A percentile compares a stretch with the other conserved stretches of the same genome.
phyloP scores from a whole-genome alignment of 208 protist species.

The Spongospora subterranea region DNA sequence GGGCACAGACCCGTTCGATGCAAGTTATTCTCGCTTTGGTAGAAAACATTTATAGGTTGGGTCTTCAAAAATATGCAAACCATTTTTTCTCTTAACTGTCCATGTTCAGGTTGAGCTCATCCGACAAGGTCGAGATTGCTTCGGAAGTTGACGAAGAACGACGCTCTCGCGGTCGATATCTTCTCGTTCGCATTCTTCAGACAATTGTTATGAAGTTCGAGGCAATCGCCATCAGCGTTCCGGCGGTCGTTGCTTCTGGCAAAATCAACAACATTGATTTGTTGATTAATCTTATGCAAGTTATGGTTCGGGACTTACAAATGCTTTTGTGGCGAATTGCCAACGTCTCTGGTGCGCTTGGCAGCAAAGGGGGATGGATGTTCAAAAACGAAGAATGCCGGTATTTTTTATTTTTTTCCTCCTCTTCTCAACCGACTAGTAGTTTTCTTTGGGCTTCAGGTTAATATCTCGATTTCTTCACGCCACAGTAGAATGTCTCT shows the following conservation, averaged over 20 bases:
- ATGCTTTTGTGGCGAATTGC: slow-evolving; percentile 78
- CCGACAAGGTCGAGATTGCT: not conserved
- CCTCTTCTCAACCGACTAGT: too few species aligned
- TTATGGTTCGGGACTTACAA: slow-evolving; percentile 77
- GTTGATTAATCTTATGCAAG: slow-evolving; percentile 71
- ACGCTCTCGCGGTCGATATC: not conserved
- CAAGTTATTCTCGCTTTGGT: slow-evolving; percentile 81
- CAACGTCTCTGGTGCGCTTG: slow-evolving; percentile 53
- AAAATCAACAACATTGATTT: not conserved
- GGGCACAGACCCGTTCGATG: slow-evolving; percentile 80
- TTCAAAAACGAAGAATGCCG: slow-evolving; percentile 59
- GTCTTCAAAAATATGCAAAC: not conserved
- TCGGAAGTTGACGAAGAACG: slow-evolving; percentile 60
- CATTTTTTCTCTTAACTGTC: not conserved
- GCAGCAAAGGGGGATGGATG: not conserved
- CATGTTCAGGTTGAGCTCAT: not conserved
- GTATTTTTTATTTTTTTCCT: too few species aligned
- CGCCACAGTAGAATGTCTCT: slow-evolving; percentile 76
- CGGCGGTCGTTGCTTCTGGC: not conserved
- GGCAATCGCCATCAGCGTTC: not conserved
- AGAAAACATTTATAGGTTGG: slow-evolving; percentile 74
- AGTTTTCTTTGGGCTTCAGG: not conserved
- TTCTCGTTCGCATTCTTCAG: slow-evolving; percentile 18
- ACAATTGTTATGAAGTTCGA: slow-evolving; percentile 31
- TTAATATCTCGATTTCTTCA: slow-evolving; percentile 70